Base-by-base conservation (phyloP, 2,329 filamentous ascomycete species). In the Diaporthe batatas region DNA sequence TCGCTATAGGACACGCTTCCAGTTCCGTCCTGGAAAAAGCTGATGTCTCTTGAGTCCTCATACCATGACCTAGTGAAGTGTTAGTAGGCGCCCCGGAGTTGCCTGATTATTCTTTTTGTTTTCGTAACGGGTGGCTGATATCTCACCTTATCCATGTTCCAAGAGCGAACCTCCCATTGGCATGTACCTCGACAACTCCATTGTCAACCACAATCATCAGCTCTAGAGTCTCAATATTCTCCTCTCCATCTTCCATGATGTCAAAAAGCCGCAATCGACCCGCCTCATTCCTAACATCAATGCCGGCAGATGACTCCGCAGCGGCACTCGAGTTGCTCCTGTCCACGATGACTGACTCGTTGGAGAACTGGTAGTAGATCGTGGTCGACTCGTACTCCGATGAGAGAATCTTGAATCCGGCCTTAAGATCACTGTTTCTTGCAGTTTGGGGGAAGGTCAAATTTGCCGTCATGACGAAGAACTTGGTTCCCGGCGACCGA, bases 291-390 rank as follows among this genome's bases (percentile, higher is more conserved):
- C 79, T 76, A 1, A 79, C 80, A 47, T 80, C 77, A 42, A 85
- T 82, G 7, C 82, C 83, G 53, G 78, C 74, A 0, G 83, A 85
- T 0, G 81, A 84, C 23, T 75, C 68, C 0, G 82, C 81, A 1
- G 81, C 83, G 12, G 84, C 84, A 55, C 83, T 84, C 4, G 83
- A 80, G 49, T 83, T 83, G 42, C 78, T 80, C 6, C 83, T 81
- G 68, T 85, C 83, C 25, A 85, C 77, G 44, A 84, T 78, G 54
- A 85, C 73, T 25, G 80, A 82, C 75, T 85, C 84, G 75, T 85
- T 84, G 3, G 81, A 82, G 75, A 85, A 84, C 64, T 85, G 83
- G 75, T 85, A 85, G 76, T 84, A 84, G 51, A 85, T 81, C 14
- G 78, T 80, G 6, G 84, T 85, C 14, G 79, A 80, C 75, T 85